Percentiles rank a stretch among this genome's conserved stretches.
Evolutionary conservation across 2,329 filamentous ascomycete genomes (phyloP).

Genomic region (Exophiala xenobiotica): DNA sequence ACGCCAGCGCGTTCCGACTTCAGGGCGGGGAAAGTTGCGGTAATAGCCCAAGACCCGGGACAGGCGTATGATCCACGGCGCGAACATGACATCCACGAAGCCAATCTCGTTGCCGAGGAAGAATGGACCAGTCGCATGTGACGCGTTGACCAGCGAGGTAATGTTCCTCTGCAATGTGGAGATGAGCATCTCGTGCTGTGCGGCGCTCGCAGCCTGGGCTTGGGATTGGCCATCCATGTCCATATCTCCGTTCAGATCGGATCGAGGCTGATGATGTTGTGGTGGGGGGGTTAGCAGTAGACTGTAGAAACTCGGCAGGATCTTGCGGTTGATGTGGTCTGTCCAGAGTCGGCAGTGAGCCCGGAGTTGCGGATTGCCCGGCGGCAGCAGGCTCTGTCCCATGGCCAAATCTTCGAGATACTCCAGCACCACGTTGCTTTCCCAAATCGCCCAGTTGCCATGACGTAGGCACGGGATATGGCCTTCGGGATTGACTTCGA

Average conservation of each 20-base stretch:
- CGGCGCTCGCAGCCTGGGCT: constrained; percentile 6
- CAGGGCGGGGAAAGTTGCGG: constrained; percentile 64
- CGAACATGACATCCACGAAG: constrained; percentile 73
- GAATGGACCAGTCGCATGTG: constrained; percentile 63
- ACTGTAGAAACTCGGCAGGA: constrained; percentile 74
- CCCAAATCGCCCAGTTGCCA: constrained; percentile 78
- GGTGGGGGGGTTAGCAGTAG: constrained; percentile 52
- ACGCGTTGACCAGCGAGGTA: constrained; percentile 58
- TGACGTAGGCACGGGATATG: constrained; percentile 75
- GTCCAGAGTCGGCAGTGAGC: constrained; percentile 78
- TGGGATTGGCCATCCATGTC: constrained; percentile 15
- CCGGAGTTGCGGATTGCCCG: constrained; percentile 61
- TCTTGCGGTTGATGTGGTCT: constrained; percentile 74
- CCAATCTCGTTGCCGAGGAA: constrained; percentile 60
- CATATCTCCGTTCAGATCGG: constrained; percentile 4
- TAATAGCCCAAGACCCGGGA: constrained; percentile 65
- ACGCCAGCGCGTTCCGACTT: constrained; percentile 64
- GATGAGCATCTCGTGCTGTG: constrained; percentile 26
- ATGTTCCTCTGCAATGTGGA: constrained; percentile 61
- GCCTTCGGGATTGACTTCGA: constrained; percentile 74
- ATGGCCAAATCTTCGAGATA: constrained; percentile 75
- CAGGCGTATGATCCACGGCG: constrained; percentile 71
- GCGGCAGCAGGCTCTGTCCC: constrained; percentile 62
- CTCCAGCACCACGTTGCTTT: constrained; percentile 80
- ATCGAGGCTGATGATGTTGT: constrained; percentile 3